Base-by-base conservation (phyloP, 2,329 filamentous ascomycete species). In the Fusarium solani-melongenae region DNA sequence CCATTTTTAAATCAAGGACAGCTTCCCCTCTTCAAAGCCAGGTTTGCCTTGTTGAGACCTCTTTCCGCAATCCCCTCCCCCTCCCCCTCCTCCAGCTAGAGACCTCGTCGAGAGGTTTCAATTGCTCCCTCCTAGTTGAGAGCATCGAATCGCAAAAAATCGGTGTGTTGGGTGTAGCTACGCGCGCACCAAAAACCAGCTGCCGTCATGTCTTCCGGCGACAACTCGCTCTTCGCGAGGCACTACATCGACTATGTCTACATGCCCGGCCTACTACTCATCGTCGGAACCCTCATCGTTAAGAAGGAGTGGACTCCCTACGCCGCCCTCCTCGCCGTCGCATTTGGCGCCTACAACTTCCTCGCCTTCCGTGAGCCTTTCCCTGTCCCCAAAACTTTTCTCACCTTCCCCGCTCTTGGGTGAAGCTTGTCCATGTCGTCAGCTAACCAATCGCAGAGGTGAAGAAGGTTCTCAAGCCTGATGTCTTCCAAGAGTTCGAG, bases 401-500 rank as follows among this genome's bases (percentile, higher is more conserved):
- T 51, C 31, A 6, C 31, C 20, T 39, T 38, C 38, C 33, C 41
- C 29, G 41, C 57, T 51, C 33, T 22, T 39, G 41, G 31, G 31
- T 62, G 60, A 55, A 65, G 46, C 31, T 53, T 39, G 22, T 63
- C 41, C 22, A 64, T 62, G 41, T 36, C 36, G 55, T 51, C 46
- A 61, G 20, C 70, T 76, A 73, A 75, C 57, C n/a, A 61, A 46
- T 46, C 66, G 31, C 82, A 95, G 94, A 91, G 81, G 88, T 91
- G 72, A 91, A 92, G 83, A 95, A 94, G 84, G 92, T 96, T 74
- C 90, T 99, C 77, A 96, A 96, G 86, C 94, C 95, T 34, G 91
- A 92, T 77, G 88, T 89, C 59, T 98, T 98, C 89, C 95, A 98
- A 83, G 90, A 97, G 67, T 98, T 98, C 81, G 92, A 94, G 82